Base-by-base conservation (phyloP, 495 filamentous ascomycete genomes). In the Viridothelium virens region DNA sequence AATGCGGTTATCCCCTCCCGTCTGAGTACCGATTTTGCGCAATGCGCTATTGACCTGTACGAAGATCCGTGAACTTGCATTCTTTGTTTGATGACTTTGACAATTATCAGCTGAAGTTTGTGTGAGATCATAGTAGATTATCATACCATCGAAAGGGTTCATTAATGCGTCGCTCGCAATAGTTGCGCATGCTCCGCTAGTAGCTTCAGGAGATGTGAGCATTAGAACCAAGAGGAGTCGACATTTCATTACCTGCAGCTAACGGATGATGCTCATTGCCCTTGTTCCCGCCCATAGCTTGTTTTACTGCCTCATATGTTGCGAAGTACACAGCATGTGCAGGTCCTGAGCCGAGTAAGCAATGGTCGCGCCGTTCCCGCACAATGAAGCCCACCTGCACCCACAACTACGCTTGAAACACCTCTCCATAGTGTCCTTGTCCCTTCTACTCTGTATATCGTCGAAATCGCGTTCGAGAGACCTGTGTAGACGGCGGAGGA, bases 51-150 rank as follows among this genome's bases (percentile, higher is more conserved):
- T 9, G 86, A 90, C 71, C 85, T 87, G 78, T 97, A 95, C 50
- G 87, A 83, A n/a, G 95, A 97, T 68, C 92, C 88, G 69, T 96
- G 91, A 64, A 99, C 88, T 75, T 99, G 94, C 94, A 99, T 99
- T 62, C 94, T 89, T 76, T 99, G 94, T 79, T 99, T 99, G 81
- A 99, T 94, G 39, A 99, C 94, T 96, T 71, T 33, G 31, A 33
- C 18, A 59, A 12, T 68, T 72, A 74, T 77, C 64, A 70, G 70
- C 41, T 62, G 31, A 37, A n/a, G 11, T 70, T 62, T 63, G 59
- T 9, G 36, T 53, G 12, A 62, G 62, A 59, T 67, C 56, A 56
- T 48, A 31, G n/a, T 25, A 25, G 25, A 25, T 25, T 25, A 56
- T 74, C 84, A 74, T 81, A 96, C 92, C 92, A 80, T 99, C 94